These are phyloP conservation scores for Euptelea pleiosperma DNA, from an alignment of 164 flowering plant species.

Conservation along the genomic window DNA sequence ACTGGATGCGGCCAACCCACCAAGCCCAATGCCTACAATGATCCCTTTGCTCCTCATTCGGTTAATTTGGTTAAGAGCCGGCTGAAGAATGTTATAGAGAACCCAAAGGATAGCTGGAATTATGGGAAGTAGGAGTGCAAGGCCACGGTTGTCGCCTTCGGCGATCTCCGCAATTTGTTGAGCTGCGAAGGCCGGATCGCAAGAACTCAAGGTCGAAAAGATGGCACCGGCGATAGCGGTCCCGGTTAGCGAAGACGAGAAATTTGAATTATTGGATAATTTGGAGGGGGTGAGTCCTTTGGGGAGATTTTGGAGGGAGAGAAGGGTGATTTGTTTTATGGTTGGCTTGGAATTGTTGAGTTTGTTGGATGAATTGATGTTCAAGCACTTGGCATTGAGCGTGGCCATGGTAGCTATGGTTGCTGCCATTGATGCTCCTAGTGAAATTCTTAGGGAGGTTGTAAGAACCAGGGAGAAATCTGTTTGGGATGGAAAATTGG, in stretches of 20 bases:
- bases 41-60: conserved; percentile 57
- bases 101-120: conserved; percentile 79
- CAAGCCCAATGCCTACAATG: conserved; percentile 57
- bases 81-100: too few relatives aligned
- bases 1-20: conserved; percentile 51
- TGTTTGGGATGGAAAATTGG: too few relatives aligned
- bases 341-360: conserved; percentile 29
- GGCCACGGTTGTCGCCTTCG: conserved; percentile 71
- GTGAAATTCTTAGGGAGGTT: not conserved
- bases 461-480: not conserved
- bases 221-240: conserved; percentile 62
- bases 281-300: conserved; percentile 35
- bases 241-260: conserved; percentile 16
- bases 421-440: conserved; percentile 49
- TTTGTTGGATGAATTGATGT: conserved; percentile 26
- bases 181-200: conserved; percentile 64
- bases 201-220: conserved; percentile 41
- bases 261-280: conserved; percentile 7
- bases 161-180: conserved; percentile 50
- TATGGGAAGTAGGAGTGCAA: conserved; percentile 62
- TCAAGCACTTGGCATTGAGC: conserved; percentile 44
- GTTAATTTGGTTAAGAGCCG: conserved; percentile 74
- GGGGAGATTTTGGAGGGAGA: conserved; percentile 49
- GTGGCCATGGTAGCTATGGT: conserved; percentile 37
- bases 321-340: conserved; percentile 38